phyloP scores from a whole-genome alignment of 164 flowering plant genomes.

The Sextonia rubra region DNA sequence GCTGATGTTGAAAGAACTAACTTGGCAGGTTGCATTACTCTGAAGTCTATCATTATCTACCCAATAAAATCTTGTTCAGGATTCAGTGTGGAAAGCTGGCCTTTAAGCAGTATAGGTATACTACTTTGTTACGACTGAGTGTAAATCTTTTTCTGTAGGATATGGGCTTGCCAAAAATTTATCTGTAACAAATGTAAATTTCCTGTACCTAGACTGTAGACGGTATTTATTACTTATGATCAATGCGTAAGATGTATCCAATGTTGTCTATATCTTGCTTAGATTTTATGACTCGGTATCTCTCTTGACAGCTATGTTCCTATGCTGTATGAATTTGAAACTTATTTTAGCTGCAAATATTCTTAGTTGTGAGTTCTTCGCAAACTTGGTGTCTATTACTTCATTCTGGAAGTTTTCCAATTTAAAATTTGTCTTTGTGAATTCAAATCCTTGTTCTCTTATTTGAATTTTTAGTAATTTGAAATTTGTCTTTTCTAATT shows the following conservation, averaged over 20 bases:
- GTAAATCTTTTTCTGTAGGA: not conserved
- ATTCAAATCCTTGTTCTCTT: too few relatives aligned
- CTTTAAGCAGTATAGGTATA: conserved; percentile 65
- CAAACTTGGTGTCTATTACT: not conserved
- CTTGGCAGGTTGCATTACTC: conserved; percentile 19
- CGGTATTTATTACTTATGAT: not conserved
- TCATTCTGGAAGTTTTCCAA: not conserved
- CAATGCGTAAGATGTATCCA: not conserved
- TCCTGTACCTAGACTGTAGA: not conserved
- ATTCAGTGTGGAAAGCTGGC: conserved; percentile 78
- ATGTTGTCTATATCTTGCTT: not conserved
- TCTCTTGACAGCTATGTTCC: not conserved
- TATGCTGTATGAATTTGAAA: not conserved
- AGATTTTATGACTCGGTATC: not conserved
- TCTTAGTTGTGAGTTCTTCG: not conserved
- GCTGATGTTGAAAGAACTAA: conserved; percentile 28
- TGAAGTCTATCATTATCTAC: conserved; percentile 68
- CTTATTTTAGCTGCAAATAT: not conserved
- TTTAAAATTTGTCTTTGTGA: too few relatives aligned
- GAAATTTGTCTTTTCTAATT: too few relatives aligned
- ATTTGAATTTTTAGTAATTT: too few relatives aligned
- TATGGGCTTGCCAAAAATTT: too few relatives aligned
- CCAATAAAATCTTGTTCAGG: conserved; percentile 97
- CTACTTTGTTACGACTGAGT: not conserved
- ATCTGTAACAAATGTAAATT: not conserved